These are phyloP conservation scores for Daedaleopsis sinensis DNA, from an alignment of 768 basidiomycete genomes.

Conservation along the genomic window DNA sequence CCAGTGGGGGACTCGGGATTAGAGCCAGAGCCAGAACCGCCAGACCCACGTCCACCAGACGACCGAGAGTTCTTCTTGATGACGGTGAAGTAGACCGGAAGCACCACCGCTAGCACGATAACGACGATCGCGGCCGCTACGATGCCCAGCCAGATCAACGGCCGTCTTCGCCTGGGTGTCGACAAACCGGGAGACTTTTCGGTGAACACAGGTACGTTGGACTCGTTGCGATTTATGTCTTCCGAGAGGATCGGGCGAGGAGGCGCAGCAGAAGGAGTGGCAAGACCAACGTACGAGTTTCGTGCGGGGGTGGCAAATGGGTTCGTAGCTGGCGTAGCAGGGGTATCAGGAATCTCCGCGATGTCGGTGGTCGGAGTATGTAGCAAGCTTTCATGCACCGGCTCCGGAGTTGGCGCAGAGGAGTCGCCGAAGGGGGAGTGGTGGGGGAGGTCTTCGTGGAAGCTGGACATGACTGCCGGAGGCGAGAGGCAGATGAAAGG, in stretches of 20 bases:
- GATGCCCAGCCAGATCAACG: constrained; percentile 12
- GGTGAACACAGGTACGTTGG: constrained; percentile 1
- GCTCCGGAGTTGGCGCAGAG: background rate
- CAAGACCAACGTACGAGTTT: constrained; percentile 20
- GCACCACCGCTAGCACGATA: constrained; percentile 28
- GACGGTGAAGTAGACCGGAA: constrained; percentile 28
- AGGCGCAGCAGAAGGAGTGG: constrained; percentile 14
- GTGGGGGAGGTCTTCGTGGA: constrained; percentile 3
- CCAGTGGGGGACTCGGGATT: constrained; percentile 30
- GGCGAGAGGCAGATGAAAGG: constrained; percentile 9
- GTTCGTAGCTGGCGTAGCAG: constrained; percentile 8
- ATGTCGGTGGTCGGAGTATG: background rate
- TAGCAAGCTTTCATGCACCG: background rate
- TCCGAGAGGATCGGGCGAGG: constrained; percentile 20
- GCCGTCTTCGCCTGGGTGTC: constrained; percentile 9
- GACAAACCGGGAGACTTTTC: background rate
- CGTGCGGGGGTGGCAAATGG: constrained; percentile 22
- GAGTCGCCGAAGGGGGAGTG: constrained; percentile 10
- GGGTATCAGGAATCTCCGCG: constrained; percentile 4
- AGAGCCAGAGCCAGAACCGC: constrained; percentile 2
- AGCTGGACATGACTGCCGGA: constrained; percentile 16
- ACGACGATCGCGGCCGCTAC: constrained; percentile 25
- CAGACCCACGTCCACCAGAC: background rate
- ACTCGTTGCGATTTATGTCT: constrained; percentile 6
- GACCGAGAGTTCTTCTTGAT: constrained; percentile 5